Evolutionary conservation across 139 green algal genomes (phyloP), one percentile per base, ranked within the genome.

Genomic region (Chlamydomonas incerta): DNA sequence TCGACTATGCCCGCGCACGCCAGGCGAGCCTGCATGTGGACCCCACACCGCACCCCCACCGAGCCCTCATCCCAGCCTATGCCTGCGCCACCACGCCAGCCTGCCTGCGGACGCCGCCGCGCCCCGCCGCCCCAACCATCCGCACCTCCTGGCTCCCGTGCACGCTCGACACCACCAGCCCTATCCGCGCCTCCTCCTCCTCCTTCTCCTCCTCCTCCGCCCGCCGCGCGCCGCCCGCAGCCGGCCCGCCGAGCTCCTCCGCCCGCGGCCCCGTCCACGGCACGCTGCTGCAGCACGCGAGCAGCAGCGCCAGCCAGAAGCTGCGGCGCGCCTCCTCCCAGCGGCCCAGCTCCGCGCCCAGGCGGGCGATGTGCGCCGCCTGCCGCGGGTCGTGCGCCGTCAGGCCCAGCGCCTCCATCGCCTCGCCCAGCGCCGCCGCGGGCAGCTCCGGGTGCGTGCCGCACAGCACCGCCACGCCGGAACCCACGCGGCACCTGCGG

Each of bases 371-470:
- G 74, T 83, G 77, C 29, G 11, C 72, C 41, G 70, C 69, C 74
- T 80, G 6, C 26, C 0, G 0, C 3, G 20, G 34, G 76, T 74
- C 66, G 65, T 75, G 72, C 50, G 34, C 26, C 63, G 13, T 23
- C 37, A 55, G 26, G 23, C 37, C 24, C 70, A 21, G 35, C 34
- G 34, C 34, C 68, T 52, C 68, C 68, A 24, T 11, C 23, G 15
- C 17, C 66, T 47, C 33, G 2, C 20, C 66, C 31, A 11, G 41
- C 41, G 41, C 41, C 3, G 80, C 17, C 0, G 90, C 83, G 8
- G 77, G 57, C 41, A 97, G 88, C 83, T 96, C 94, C 21, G 94
- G 94, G 74, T 96, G 93, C 0, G 91, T 93, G 35, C 86, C 81
- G n/a, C 90, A 94, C 41, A 92, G 85, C 76, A 94, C 91, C n/a